phyloP scores from a whole-genome alignment of 768 basidiomycete genomes.

The Hirschioporus abietinus region DNA sequence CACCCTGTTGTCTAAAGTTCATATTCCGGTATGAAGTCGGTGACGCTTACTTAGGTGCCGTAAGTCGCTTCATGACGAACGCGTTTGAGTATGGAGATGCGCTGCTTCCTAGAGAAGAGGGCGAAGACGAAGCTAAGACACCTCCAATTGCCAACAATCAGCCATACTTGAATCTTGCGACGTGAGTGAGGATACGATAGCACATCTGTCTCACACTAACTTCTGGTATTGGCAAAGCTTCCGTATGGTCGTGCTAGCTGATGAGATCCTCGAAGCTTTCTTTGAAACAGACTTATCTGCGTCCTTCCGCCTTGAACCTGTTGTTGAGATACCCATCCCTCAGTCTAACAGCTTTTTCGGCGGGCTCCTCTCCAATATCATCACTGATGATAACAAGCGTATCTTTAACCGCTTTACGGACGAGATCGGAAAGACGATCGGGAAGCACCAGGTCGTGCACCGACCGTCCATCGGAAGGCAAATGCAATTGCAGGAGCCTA shows the following conservation, averaged over 20 bases:
- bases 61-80: slow-evolving; percentile 96
- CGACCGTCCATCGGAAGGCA: slow-evolving; percentile 83
- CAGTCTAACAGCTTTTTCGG: slow-evolving; percentile 59
- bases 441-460: slow-evolving; percentile 82
- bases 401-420: slow-evolving; percentile 92
- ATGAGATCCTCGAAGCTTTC: slow-evolving; percentile 94
- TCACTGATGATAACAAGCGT: slow-evolving; percentile 89
- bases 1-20: slow-evolving; percentile 50
- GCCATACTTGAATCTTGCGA: slow-evolving; percentile 89
- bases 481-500: slow-evolving; percentile 81
- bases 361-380: slow-evolving; percentile 85
- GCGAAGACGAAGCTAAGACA: slow-evolving; percentile 35
- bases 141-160: slow-evolving; percentile 65
- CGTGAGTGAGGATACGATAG: slow-evolving; percentile 36
- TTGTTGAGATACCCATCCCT: slow-evolving; percentile 63
- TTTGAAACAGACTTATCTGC: slow-evolving; percentile 88
- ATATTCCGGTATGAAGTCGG: slow-evolving; percentile 97
- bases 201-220: slow-evolving; percentile 7
- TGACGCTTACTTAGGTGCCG: slow-evolving; percentile 92
- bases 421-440: slow-evolving; percentile 90
- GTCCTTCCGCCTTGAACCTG: slow-evolving; percentile 76
- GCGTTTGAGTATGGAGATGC: slow-evolving; percentile 98
- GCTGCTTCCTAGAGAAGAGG: slow-evolving; percentile 50
- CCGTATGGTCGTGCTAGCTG: slow-evolving; percentile 97
- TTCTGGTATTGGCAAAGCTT: slow-evolving; percentile 46